phyloP scores from a whole-genome alignment of 1,284 basidiomycete genomes.

The Coniferiporia sulphurascens region DNA sequence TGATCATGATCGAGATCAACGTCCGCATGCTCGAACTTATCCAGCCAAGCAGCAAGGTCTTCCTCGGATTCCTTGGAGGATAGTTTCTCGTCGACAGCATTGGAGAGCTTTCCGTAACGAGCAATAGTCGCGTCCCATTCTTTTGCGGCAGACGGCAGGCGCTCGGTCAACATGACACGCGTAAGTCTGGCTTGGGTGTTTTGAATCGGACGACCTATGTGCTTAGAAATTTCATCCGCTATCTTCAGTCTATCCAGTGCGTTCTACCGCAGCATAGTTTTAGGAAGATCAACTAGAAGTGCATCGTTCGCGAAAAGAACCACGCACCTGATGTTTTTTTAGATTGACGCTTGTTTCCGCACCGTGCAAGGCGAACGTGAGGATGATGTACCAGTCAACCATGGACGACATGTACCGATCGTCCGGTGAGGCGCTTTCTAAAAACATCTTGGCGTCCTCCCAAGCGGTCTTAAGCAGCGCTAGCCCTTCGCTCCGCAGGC shows the following conservation, averaged over 20 bases:
- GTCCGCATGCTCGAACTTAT: too few relatives aligned
- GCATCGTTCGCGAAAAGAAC: not conserved
- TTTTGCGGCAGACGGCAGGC: too few relatives aligned
- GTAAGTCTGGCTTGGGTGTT: conserved; percentile 46
- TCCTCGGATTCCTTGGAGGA: too few relatives aligned
- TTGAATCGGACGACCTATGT: conserved; percentile 36
- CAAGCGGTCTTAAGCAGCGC: conserved; percentile 50
- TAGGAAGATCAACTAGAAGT: not conserved
- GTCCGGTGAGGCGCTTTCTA: conserved; percentile 54
- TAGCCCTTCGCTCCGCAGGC: conserved; percentile 51
- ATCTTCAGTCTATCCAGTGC: conserved; percentile 40
- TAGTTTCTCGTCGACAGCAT: too few relatives aligned
- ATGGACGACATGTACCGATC: conserved; percentile 52
- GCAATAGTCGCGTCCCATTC: too few relatives aligned
- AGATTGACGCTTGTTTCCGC: conserved; percentile 44
- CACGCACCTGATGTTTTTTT: not conserved
- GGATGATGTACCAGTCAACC: conserved; percentile 52
- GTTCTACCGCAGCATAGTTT: conserved; percentile 26
- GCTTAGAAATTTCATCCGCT: conserved; percentile 43
- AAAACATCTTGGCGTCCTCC: conserved; percentile 54
- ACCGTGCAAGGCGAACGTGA: conserved; percentile 46
- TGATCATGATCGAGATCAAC: too few relatives aligned
- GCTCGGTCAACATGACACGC: conserved; percentile 29
- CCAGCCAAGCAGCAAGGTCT: too few relatives aligned
- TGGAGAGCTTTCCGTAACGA: too few relatives aligned